phyloP scores from a whole-genome alignment of 208 protist genomes.

The Leishmania braziliensis region DNA sequence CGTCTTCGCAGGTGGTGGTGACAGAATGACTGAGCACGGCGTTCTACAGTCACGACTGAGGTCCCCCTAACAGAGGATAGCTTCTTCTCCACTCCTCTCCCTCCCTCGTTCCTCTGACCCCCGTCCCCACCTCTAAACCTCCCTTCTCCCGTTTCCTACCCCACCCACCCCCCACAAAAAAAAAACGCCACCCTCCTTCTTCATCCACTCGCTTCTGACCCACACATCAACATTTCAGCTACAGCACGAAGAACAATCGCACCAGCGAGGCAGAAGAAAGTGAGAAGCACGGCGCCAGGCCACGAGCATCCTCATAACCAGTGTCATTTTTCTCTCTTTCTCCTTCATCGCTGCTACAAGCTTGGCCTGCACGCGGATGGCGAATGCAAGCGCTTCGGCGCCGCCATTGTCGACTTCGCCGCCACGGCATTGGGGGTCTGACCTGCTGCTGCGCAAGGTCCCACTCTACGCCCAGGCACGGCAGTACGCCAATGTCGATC shows the following conservation, averaged over 20 bases:
- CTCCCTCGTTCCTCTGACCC: neutral
- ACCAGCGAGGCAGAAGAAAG: neutral
- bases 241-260: neutral
- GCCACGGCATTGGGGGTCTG: conserved; percentile 36
- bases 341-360: neutral
- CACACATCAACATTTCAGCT: neutral
- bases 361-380: conserved; percentile 1
- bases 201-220: neutral
- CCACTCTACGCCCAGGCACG: conserved; percentile 55
- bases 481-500: conserved; percentile 25
- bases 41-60: neutral
- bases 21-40: neutral
- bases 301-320: too few species aligned
- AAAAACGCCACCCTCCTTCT: neutral
- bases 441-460: conserved; percentile 60
- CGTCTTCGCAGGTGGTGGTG: neutral
- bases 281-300: neutral
- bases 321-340: neutral
- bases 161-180: neutral
- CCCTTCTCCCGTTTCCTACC: too few species aligned
- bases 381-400: neutral
- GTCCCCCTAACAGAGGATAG: neutral
- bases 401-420: neutral
- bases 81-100: neutral
- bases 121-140: neutral